These are phyloP conservation scores for Adiantum capillusveneris DNA, from an alignment of 75 land plant species.

Conservation along the genomic window DNA sequence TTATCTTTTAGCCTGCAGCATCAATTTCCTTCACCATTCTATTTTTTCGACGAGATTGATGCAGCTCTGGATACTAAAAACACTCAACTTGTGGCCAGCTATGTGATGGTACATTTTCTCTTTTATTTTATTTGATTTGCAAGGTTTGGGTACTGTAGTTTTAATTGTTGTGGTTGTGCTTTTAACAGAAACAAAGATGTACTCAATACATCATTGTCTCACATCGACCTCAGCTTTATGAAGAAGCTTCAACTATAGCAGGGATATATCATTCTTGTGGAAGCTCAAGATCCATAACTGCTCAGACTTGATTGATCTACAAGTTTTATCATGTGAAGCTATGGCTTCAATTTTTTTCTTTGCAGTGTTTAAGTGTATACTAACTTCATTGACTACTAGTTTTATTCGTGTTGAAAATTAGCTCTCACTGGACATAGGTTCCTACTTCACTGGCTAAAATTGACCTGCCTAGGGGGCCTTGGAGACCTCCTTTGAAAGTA, in stretches of 20 bases:
- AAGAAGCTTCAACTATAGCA: slow-evolving; percentile 16
- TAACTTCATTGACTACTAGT: too few relatives aligned
- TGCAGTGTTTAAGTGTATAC: too few relatives aligned
- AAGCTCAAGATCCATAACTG: slow-evolving; percentile 19
- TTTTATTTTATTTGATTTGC: neutral
- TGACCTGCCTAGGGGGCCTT: too few relatives aligned
- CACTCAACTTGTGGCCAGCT: slow-evolving; percentile 21
- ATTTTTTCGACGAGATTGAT: slow-evolving; percentile 28
- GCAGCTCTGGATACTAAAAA: slow-evolving; percentile 24
- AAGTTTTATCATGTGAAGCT: too few relatives aligned
- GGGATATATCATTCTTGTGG: slow-evolving; percentile 24
- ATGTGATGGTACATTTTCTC: slow-evolving; percentile 7
- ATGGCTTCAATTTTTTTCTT: too few relatives aligned
- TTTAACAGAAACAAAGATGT: slow-evolving; percentile 13
- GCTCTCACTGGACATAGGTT: too few relatives aligned
- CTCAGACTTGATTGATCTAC: neutral
- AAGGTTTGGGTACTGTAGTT: neutral
- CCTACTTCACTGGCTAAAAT: too few relatives aligned
- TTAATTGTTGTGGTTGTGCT: slow-evolving; percentile 1
- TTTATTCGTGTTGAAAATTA: too few relatives aligned
- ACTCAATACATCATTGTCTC: slow-evolving; percentile 26
- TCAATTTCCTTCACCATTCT: slow-evolving; percentile 22
- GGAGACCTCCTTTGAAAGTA: too few relatives aligned
- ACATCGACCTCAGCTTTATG: slow-evolving; percentile 28
- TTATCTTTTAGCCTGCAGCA: slow-evolving; percentile 19